Base-by-base conservation (phyloP, 805 yeast genomes). In the Suhomyces faveliae region DNA sequence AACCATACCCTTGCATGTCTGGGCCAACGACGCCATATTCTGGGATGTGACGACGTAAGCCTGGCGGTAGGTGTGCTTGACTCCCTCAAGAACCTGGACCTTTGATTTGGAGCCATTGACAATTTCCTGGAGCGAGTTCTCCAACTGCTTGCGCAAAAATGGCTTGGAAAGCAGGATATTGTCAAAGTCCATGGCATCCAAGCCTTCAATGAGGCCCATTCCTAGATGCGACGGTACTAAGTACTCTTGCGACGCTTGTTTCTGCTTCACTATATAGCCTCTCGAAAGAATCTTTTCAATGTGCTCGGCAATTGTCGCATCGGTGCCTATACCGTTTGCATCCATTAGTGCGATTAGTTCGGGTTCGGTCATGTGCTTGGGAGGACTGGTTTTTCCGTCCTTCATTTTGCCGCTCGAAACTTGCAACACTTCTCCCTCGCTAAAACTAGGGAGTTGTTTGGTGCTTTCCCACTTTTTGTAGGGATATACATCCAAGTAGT, bases 281-380 rank as follows among this genome's bases (percentile, higher is more conserved):
- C 99, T 68, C 9, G 65, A 64, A 23, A 78, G 68, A 38, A 94
- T 83, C 60, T 87, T 91, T 49, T 87, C 90, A 33, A 94, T 94
- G 66, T 94, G 99, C 38, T 94, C 99, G 0, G 98, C 99, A 66
- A 94, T 95, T 0, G 99, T 94, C 0, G 99, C 99, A 71, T 94
- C 99, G 0, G 99, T 94, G 2, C 99, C 99, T 40, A 94, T 94
- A 0, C 98, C 98, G 64, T 94, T 94, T 9, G 83, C 87, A 70
- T 95, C 98, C 99, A 94, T 94, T 41, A 94, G 70, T 8, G 89
- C 85, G 67, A 94, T 89, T 19, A 94, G 74, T 61, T 92, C 99
- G 0, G 96, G 77, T 64, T 94, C 99, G 0, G 98, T 92, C 75
- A 94, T 77, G 45, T 83, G 85, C 23, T 70, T 66, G 0, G 99